Base-by-base conservation (phyloP, 2,329 filamentous ascomycete genomes). In the Falciphora oryzae region DNA sequence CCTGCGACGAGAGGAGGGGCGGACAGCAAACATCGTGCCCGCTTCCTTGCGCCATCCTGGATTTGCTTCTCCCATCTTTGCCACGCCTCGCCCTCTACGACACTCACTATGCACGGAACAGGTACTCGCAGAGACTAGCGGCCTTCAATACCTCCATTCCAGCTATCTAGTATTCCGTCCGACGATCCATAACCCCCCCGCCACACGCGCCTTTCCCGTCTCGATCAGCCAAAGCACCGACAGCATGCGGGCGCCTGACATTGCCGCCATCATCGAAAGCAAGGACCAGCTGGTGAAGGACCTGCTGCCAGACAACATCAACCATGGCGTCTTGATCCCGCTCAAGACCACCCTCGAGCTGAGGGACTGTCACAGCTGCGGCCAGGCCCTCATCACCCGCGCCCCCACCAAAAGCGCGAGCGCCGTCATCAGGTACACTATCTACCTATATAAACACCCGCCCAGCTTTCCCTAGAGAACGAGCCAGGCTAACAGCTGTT, bases 401-500 rank as follows among this genome's bases (percentile, higher is more conserved):
- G 84, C 90, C 64, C 90, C 90, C 60, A 85, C 87, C 68, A 90
- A 88, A 75, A 82, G 83, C 70, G 89, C 90, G 69, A 92, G 90
- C 75, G 81, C 84, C 68, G 83, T 92, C 71, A 84, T 95, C 72
- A 87, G 83, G 90, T 93, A 78, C 75, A 86, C 81, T 29, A 57
- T 62, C 29, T 63, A 57, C 62, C 29, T 63, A 57, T 62, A n/a
- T 6, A 3, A 10, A 31, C 28, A 10, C 27, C 29, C 22, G 10
- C 58, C 31, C 18, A 3, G 16, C 29, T 35, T n/a, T 16, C 22
- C 58, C n/a, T 18, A 22, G 14, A 18, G 27, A 22, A 10, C 6
- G 57, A 28, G 18, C 29, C 25, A 28, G 14, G 57, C 57, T 58
- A 28, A 58, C 57, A 14, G n/a, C 22, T n/a, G 44, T 14, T 25